These are phyloP conservation scores for Fusarium sp. DNA, from an alignment of 2,329 filamentous ascomycete genomes.

Conservation along the genomic window DNA sequence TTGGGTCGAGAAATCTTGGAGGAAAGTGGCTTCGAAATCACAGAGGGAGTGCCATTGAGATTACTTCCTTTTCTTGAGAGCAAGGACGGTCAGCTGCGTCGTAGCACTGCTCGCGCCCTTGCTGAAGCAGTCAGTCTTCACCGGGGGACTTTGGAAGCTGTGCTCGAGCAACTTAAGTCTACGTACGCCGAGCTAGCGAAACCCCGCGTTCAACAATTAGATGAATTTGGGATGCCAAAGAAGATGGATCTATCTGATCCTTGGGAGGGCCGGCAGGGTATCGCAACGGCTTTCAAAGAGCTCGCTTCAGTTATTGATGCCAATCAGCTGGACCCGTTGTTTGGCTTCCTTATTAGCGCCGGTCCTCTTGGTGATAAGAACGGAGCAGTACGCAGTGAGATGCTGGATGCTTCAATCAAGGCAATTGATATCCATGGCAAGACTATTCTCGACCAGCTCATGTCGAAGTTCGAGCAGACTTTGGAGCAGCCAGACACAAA, in stretches of 20 bases:
- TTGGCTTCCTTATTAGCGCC: slow-evolving; percentile 85
- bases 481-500: slow-evolving; percentile 88
- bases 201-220: slow-evolving; percentile 83
- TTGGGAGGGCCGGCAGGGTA: slow-evolving; percentile 91
- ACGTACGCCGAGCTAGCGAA: slow-evolving; percentile 85
- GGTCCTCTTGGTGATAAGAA: slow-evolving; percentile 90
- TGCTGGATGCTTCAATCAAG: slow-evolving; percentile 88
- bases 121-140: slow-evolving; percentile 77
- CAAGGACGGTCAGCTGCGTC: slow-evolving; percentile 82
- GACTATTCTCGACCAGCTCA: slow-evolving; percentile 85
- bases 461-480: slow-evolving; percentile 90
- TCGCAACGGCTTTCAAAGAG: slow-evolving; percentile 88
- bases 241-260: slow-evolving; percentile 89
- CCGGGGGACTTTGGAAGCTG: slow-evolving; percentile 67
- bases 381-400: slow-evolving; percentile 81
- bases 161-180: slow-evolving; percentile 74
- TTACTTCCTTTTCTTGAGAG: slow-evolving; percentile 84
- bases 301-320: slow-evolving; percentile 77
- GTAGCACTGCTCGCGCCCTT: slow-evolving; percentile 84
- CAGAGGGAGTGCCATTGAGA: slow-evolving; percentile 71
- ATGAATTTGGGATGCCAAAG: slow-evolving; percentile 93
- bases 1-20: slow-evolving; percentile 93
- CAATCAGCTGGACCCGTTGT: slow-evolving; percentile 78
- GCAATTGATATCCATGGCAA: slow-evolving; percentile 87
- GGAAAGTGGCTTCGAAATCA: slow-evolving; percentile 83